phyloP scores from a whole-genome alignment of 257 asterid species.

The Gardenia jasminoides region DNA sequence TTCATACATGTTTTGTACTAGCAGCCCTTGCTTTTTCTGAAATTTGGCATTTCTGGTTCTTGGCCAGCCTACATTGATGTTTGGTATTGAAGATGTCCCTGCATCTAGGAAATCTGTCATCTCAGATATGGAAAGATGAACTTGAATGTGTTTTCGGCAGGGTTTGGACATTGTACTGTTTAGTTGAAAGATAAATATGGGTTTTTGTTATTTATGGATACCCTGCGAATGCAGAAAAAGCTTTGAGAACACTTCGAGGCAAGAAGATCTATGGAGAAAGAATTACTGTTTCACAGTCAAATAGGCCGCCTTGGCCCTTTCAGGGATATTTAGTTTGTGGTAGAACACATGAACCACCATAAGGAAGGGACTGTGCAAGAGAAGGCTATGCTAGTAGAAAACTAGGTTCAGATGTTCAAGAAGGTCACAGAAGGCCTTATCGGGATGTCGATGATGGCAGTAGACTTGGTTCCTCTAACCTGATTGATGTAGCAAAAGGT shows the following conservation, averaged over 20 bases:
- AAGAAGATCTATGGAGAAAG: constrained; percentile 58
- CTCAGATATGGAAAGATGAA: constrained; percentile 41
- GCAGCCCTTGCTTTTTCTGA: neutral
- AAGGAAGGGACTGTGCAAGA: constrained; percentile 26
- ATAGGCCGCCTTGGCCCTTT: constrained; percentile 45
- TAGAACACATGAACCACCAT: constrained; percentile 26
- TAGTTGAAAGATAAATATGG: constrained; percentile 54
- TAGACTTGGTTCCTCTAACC: constrained; percentile 27
- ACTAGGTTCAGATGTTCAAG: constrained; percentile 24
- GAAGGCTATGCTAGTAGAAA: constrained; percentile 23
- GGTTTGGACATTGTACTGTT: constrained; percentile 56
- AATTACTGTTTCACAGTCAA: constrained; percentile 58
- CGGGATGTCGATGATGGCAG: constrained; percentile 22
- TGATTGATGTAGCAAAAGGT: constrained; percentile 27
- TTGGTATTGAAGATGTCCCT: constrained; percentile 50
- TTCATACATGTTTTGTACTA: neutral
- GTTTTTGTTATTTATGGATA: constrained; percentile 56
- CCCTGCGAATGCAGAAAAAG: constrained; percentile 58
- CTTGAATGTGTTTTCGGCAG: constrained; percentile 52
- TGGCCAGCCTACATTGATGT: constrained; percentile 8
- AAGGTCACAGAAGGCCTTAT: constrained; percentile 21
- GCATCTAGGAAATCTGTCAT: constrained; percentile 60
- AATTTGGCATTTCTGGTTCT: neutral
- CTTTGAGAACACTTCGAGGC: constrained; percentile 53
- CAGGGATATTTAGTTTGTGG: constrained; percentile 36